phyloP scores from a whole-genome alignment of 1,284 basidiomycete genomes.

The Coniophora puteana region DNA sequence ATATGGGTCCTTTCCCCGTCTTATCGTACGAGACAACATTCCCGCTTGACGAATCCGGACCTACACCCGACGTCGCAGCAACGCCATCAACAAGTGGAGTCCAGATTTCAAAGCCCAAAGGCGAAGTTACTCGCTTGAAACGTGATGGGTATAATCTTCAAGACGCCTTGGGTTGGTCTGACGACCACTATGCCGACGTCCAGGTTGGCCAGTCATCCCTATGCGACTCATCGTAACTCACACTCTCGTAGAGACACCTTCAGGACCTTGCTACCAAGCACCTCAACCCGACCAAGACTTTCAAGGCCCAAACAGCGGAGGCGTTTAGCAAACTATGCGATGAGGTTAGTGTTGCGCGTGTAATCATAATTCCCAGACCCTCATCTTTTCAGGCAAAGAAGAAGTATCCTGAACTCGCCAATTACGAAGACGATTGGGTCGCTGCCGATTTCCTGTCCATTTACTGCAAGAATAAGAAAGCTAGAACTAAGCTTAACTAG shows the following conservation, averaged over 20 bases:
- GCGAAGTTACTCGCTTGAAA: conserved; percentile 10
- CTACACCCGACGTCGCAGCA: too few relatives aligned
- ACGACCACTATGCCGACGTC: conserved; percentile 10
- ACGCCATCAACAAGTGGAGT: too few relatives aligned
- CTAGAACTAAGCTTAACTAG: too few relatives aligned
- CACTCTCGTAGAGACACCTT: not conserved
- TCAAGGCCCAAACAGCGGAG: conserved; percentile 4
- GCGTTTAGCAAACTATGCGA: conserved; percentile 1
- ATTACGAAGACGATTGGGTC: conserved; percentile 11
- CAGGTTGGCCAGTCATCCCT: conserved; percentile 7
- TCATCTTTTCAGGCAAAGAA: conserved; percentile 3
- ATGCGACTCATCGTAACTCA: too few relatives aligned
- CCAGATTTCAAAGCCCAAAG: conserved; percentile 10
- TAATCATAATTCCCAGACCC: not conserved
- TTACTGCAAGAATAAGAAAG: conserved; percentile 9
- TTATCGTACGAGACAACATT: too few relatives aligned
- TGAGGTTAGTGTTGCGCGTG: conserved; percentile 1
- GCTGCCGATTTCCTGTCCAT: conserved; percentile 8
- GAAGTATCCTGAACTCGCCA: conserved; percentile 1
- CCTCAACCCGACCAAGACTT: conserved; percentile 5
- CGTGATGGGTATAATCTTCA: conserved; percentile 12
- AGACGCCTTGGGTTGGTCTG: conserved; percentile 8
- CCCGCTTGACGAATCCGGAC: too few relatives aligned
- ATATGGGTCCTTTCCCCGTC: too few relatives aligned
- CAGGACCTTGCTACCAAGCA: conserved; percentile 5